These are phyloP conservation scores for Alnus glutinosa DNA, from an alignment of 306 rosid species.

Conservation along the genomic window DNA sequence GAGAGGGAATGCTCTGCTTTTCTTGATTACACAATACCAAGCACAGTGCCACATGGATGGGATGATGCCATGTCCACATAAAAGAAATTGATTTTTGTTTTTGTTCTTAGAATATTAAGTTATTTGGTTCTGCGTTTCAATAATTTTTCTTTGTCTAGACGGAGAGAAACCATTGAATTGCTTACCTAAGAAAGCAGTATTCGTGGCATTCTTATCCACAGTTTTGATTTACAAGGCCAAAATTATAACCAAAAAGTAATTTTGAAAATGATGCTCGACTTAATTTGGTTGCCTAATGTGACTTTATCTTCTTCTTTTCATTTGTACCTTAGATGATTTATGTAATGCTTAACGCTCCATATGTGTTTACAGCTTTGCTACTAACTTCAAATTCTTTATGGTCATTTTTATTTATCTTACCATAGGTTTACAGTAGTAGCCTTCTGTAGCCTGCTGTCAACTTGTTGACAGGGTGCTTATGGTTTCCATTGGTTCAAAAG, in stretches of 20 bases:
- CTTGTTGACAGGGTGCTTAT: constrained; percentile 26
- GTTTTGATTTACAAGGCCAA: neutral
- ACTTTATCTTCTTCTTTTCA: neutral
- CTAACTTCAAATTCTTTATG: constrained; percentile 13
- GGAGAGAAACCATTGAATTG: neutral
- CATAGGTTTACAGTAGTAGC: neutral
- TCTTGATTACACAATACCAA: neutral
- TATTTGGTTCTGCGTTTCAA: neutral
- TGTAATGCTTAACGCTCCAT: neutral
- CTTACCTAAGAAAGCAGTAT: neutral
- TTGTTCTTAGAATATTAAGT: neutral
- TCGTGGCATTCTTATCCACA: neutral
- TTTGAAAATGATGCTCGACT: neutral
- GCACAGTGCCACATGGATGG: neutral
- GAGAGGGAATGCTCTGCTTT: neutral
- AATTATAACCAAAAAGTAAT: neutral
- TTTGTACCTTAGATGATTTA: neutral
- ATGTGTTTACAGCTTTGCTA: constrained; percentile 31
- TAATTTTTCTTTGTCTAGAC: neutral
- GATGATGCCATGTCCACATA: neutral
- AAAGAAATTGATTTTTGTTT: neutral
- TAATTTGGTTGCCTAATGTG: neutral
- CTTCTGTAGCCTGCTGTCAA: neutral
- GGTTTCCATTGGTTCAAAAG: constrained; percentile 59
- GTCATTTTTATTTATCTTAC: constrained; percentile 1